These are phyloP conservation scores for Trichoderma orchidacearum DNA, from an alignment of 495 filamentous ascomycete genomes.

Conservation along the genomic window DNA sequence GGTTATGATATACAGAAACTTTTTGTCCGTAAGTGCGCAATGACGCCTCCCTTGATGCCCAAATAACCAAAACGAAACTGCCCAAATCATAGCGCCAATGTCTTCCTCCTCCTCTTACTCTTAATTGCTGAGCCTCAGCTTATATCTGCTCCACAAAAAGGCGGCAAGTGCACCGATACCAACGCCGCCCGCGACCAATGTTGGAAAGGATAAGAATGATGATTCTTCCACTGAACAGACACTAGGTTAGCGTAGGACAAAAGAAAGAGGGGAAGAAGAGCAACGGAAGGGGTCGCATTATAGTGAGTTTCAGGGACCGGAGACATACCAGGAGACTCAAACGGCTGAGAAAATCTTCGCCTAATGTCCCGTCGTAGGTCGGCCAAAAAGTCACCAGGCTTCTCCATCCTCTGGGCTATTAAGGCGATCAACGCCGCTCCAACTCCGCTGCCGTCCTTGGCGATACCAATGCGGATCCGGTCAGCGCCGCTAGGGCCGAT, in stretches of 20 bases:
- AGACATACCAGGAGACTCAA: not conserved
- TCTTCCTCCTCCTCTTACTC: not conserved
- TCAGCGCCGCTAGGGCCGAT: conserved; percentile 63
- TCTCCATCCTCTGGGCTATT: conserved; percentile 43
- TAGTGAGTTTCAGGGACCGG: not conserved
- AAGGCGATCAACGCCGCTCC: conserved; percentile 85
- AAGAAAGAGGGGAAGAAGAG: not conserved
- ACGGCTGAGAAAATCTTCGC: not conserved
- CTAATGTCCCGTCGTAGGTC: not conserved
- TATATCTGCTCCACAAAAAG: conserved; percentile 1
- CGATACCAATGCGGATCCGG: conserved; percentile 78
- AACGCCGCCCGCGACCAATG: not conserved
- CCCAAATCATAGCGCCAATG: not conserved
- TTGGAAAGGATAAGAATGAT: not conserved
- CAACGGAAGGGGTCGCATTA: not conserved
- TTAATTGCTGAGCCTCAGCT: not conserved
- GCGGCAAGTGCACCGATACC: conserved; percentile 3
- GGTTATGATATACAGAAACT: not conserved
- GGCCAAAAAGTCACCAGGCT: conserved; percentile 12
- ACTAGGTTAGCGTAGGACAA: not conserved
- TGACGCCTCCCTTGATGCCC: not conserved
- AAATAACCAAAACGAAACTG: not conserved
- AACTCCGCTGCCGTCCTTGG: conserved; percentile 86
- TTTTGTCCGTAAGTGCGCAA: not conserved
- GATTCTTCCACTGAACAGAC: not conserved